Evolutionary conservation across 495 filamentous ascomycete genomes (phyloP), one percentile per base, ranked within the genome.

Genomic region (Xylaria longipes): DNA sequence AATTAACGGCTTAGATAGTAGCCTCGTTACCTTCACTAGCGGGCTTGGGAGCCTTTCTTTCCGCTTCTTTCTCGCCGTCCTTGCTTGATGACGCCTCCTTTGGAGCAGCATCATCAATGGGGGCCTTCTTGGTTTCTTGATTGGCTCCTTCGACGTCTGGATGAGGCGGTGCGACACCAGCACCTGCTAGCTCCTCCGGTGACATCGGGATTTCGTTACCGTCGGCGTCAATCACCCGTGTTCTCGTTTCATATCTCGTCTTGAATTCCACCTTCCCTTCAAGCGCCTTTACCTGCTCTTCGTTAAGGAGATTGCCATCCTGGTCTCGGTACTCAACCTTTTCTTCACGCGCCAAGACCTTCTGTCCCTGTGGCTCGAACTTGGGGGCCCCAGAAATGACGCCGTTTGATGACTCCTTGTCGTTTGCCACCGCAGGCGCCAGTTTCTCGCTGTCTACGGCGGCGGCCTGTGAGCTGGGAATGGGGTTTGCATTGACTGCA

Each of bases 301-400:
- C 90, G 74, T 95, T 85, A 27, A 99, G 86, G 50, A 98, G 75
- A 75, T 98, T 97, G 63, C 96, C 96, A 72, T 97, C 84, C 78
- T 98, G 93, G 78, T 99, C 96, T 54, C 96, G 91, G 81, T 97
- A 99, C 82, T 99, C 96, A 71, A 98, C 86, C 71, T 91, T 91
- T 78, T 97, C 94, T 79, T 97, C 92, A 35, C 87, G 87, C 56
- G 87, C 87, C 52, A 93, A 63, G 54, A 94, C 76, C 63, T 85
- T 84, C 66, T 89, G 87, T 29, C 85, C 82, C 45, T 79, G 74
- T 25, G 81, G 77, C 57, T 77, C 77, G 65, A 78, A 74, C 64
- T 79, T 75, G n/a, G 83, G 81, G 3, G 83, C 81, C 41, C 81
- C 82, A 14, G 84, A 86, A 70, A 86, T 82, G 6, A 75, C 77